Evolutionary conservation across 495 filamentous ascomycete species (phyloP).

Genomic region (Penicillium lagena): DNA sequence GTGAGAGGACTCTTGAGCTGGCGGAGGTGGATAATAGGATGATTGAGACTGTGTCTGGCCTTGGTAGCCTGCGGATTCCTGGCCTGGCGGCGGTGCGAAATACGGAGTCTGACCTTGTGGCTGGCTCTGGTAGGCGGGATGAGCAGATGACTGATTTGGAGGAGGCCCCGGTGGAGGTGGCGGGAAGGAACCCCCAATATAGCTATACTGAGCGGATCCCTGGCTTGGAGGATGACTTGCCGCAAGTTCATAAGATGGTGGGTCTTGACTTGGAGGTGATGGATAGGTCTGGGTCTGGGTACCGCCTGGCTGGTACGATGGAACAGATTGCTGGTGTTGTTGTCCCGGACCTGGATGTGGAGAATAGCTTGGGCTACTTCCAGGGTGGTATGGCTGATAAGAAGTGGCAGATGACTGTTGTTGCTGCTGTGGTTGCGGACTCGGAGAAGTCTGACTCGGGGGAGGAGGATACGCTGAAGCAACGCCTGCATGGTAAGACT

Average conservation of each 20-base stretch:
- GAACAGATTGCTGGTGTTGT: constrained; percentile 16
- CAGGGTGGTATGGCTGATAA: background rate
- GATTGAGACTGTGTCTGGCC: constrained; percentile 6
- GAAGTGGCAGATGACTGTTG: background rate
- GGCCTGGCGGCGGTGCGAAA: constrained; percentile 11
- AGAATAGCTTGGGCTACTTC: constrained; percentile 1
- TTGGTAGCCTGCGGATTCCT: constrained; percentile 8
- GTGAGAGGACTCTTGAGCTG: constrained; percentile 23
- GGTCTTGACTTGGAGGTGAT: background rate
- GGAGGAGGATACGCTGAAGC: constrained; percentile 3
- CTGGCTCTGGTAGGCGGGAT: constrained; percentile 5
- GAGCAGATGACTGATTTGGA: constrained; percentile 3
- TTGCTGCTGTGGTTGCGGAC: constrained; percentile 2
- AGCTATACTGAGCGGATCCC: constrained; percentile 19
- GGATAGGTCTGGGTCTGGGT: background rate
- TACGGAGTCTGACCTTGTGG: constrained; percentile 10
- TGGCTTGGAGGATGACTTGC: constrained; percentile 4
- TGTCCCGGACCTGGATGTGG: constrained; percentile 6
- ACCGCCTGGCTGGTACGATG: constrained; percentile 2
- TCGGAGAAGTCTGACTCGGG: constrained; percentile 5
- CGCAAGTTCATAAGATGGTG: background rate
- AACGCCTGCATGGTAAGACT: constrained; percentile 1
- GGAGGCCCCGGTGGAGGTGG: constrained; percentile 34
- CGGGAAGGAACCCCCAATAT: constrained; percentile 38
- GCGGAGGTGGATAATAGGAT: constrained; percentile 39